phyloP scores from a whole-genome alignment of 2,329 filamentous ascomycete species.

The Cladophialophora exuberans region DNA sequence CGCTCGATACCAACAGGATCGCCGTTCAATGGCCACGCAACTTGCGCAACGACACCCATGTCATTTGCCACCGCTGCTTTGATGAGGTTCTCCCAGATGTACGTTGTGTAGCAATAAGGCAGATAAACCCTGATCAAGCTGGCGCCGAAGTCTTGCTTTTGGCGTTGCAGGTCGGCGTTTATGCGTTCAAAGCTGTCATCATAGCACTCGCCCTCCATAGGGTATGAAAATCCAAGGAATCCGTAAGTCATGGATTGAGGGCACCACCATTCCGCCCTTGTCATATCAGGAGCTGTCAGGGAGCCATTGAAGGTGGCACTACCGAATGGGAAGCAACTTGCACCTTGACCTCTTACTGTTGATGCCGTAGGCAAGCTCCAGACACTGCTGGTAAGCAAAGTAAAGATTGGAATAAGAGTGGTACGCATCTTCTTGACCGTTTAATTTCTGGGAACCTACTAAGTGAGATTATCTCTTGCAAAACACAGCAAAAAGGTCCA shows the following conservation, averaged over 20 bases:
- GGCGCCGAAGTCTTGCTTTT: slow-evolving; percentile 15
- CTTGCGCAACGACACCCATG: slow-evolving; percentile 13
- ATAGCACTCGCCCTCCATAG: slow-evolving; percentile 18
- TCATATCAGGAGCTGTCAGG: slow-evolving; percentile 5
- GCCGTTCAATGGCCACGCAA: slow-evolving; percentile 15
- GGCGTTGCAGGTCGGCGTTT: slow-evolving; percentile 14
- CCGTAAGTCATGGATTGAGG: slow-evolving; percentile 18
- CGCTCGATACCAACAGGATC: slow-evolving; percentile 5
- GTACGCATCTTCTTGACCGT: neutral
- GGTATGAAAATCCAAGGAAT: slow-evolving; percentile 15
- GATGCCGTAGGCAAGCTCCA: slow-evolving; percentile 2
- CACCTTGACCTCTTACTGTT: slow-evolving; percentile 3
- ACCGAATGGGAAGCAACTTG: slow-evolving; percentile 15
- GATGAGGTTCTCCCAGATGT: slow-evolving; percentile 17
- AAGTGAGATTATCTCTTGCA: too few relatives aligned
- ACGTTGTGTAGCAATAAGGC: slow-evolving; percentile 18
- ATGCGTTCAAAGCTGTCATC: slow-evolving; percentile 17
- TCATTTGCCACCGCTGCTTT: slow-evolving; percentile 13
- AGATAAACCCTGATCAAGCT: slow-evolving; percentile 13
- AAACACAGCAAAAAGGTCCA: neutral
- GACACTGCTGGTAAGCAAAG: slow-evolving; percentile 1
- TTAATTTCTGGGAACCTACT: neutral
- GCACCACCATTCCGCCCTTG: slow-evolving; percentile 16
- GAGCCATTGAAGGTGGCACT: slow-evolving; percentile 15
- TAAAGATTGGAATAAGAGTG: neutral